Base-by-base conservation (phyloP, 1,139 yeast species). In the Blastobotrys aristatus region DNA sequence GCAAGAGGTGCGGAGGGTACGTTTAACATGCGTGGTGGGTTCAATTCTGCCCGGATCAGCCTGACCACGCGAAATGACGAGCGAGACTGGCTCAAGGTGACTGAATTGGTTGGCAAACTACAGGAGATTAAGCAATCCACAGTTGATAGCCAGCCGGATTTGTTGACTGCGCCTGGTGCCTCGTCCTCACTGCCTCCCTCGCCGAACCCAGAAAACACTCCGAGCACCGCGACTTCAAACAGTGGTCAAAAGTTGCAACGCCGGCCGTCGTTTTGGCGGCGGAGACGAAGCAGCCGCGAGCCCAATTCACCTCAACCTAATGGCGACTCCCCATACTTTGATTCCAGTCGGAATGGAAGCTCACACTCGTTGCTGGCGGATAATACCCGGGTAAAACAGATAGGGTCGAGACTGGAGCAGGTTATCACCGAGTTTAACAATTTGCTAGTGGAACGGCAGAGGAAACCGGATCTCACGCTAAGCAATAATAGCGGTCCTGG, bases 251-350 rank as follows among this genome's bases (percentile, higher is more conserved):
- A 33, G 13, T 43, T 47, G 34, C 57, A 51, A 30, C 37, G 53
- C 34, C 44, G 54, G 11, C 52, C 59, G 8, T 57, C 61, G n/a
- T 48, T 54, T 40, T 57, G 60, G 60, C 50, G 47, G 33, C 48
- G 58, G 10, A 48, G 44, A 36, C 20, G 34, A 18, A 24, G 34
- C 24, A 36, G 36, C 17, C 14, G 30, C 20, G 26, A 46, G 34
- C 26, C 34, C 35, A 39, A 39, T 10, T 27, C 34, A 11, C 42
- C 34, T 3, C 22, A 39, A 16, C 42, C 10, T 5, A n/a, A 35
- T n/a, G 38, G 33, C 18, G 20, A 27, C 26, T 18, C 8, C 8
- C 10, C 5, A 6, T 10, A 5, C 8, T 24, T 24, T 8, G 24
- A 34, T 5, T 17, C 38, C 7, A 24, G 27, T 24, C 27, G 5